Percentiles rank a stretch among this genome's conserved stretches.
phyloP scores from a whole-genome alignment of 208 protist species.

The Crithidia bombi region DNA sequence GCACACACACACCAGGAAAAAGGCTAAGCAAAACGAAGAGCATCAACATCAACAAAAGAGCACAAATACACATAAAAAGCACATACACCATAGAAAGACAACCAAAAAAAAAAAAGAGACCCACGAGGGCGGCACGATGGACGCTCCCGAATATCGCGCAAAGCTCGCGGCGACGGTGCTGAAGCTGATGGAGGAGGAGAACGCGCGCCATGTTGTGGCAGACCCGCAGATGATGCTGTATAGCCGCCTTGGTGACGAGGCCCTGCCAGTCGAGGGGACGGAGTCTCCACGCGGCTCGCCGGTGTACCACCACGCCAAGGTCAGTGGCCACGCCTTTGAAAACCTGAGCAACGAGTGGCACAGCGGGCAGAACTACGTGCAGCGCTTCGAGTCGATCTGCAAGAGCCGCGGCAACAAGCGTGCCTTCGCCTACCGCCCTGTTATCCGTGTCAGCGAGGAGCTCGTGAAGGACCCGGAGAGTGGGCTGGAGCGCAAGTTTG shows the following conservation, averaged over 20 bases:
- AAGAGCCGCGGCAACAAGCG: slow-evolving; percentile 28
- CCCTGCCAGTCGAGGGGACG: slow-evolving; percentile 30
- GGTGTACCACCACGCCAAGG: slow-evolving; percentile 49
- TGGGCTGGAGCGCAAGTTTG: slow-evolving; percentile 43
- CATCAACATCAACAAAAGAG: not conserved
- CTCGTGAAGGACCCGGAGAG: slow-evolving; percentile 29
- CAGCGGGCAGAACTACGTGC: slow-evolving; percentile 42
- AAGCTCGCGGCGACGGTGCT: slow-evolving; percentile 46
- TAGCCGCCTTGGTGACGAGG: slow-evolving; percentile 35
- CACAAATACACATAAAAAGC: not conserved
- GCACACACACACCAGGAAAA: no score
- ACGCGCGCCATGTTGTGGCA: slow-evolving; percentile 27
- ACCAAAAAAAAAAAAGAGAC: not conserved
- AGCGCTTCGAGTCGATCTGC: slow-evolving; percentile 41
- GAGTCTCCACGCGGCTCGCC: slow-evolving; percentile 34
- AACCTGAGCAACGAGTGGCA: slow-evolving; percentile 43
- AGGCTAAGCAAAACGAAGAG: no score
- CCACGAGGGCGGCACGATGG: not conserved
- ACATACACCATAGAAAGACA: slow-evolving; percentile 15
- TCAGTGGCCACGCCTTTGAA: slow-evolving; percentile 39
- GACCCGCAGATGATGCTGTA: slow-evolving; percentile 41
- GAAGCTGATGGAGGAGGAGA: slow-evolving; percentile 51
- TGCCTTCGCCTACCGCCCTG: slow-evolving; percentile 61
- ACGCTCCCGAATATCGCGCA: slow-evolving; percentile 15
- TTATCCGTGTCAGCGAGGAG: slow-evolving; percentile 54